Evolutionary conservation across 179 eudicot genomes (phyloP).

Genomic region (Actinidia arguta): DNA sequence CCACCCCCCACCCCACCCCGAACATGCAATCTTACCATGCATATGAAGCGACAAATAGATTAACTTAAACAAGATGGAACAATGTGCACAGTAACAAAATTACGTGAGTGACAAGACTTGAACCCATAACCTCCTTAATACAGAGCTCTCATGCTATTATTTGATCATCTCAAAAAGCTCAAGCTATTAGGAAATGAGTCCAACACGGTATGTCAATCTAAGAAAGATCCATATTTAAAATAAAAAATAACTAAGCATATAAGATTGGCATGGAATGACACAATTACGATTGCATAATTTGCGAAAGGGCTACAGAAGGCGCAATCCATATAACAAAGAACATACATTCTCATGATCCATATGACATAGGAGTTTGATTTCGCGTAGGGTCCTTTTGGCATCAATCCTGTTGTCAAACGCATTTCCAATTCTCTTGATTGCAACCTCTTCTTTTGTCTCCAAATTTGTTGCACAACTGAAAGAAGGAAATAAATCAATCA

Average conservation of each 20-base stretch:
- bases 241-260: neutral
- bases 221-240: neutral
- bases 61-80: neutral
- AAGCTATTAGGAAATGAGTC: neutral
- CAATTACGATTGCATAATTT: neutral
- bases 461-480: constrained; percentile 49
- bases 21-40: neutral
- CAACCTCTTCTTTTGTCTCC: constrained; percentile 62
- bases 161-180: neutral
- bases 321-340: neutral
- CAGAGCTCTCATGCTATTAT: neutral
- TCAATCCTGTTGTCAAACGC: constrained; percentile 65
- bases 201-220: neutral
- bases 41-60: neutral
- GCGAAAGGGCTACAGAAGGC: constrained; percentile 6
- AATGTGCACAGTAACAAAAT: neutral
- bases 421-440: constrained; percentile 62
- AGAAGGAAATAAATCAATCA: neutral
- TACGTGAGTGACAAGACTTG: neutral
- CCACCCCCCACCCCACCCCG: neutral
- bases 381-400: constrained; percentile 67
- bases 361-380: constrained; percentile 65
- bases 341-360: constrained; percentile 70
- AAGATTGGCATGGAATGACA: neutral
- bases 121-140: neutral